phyloP scores from a whole-genome alignment of 2,329 filamentous ascomycete species.

The Colletotrichum magnum region DNA sequence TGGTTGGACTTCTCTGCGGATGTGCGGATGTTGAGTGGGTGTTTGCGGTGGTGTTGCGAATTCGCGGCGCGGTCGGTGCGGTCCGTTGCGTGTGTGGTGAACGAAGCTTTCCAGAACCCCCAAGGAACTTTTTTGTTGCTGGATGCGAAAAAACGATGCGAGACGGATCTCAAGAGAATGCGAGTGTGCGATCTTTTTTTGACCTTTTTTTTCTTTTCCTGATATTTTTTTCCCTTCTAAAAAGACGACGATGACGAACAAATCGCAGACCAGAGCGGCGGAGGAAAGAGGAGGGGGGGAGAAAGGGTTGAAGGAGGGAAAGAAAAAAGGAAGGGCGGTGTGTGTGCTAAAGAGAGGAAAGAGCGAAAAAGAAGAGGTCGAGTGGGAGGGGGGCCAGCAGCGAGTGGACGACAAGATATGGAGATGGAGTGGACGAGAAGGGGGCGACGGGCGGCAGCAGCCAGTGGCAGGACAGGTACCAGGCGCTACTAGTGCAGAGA shows the following conservation, averaged over 20 bases:
- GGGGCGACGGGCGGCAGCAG: conserved; percentile 49
- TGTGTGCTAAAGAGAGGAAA: conserved; percentile 49
- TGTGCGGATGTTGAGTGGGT: conserved; percentile 3
- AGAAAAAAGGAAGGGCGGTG: conserved; percentile 49
- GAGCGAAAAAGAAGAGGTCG: conserved; percentile 49
- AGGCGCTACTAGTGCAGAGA: no score
- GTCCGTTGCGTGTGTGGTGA: conserved; percentile 24
- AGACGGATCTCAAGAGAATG: conserved; percentile 41
- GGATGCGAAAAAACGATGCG: conserved; percentile 39
- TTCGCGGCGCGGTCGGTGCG: conserved; percentile 14
- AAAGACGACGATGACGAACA: conserved; percentile 48
- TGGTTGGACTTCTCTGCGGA: no score
- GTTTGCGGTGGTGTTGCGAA: conserved; percentile 33
- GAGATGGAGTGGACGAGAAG: conserved; percentile 50
- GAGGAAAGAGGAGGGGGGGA: conserved; percentile 44
- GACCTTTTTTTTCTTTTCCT: conserved; percentile 28
- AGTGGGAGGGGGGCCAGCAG: conserved; percentile 47
- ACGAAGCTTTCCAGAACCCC: conserved; percentile 39
- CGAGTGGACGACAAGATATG: conserved; percentile 43
- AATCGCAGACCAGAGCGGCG: conserved; percentile 43
- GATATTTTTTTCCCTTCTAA: conserved; percentile 38
- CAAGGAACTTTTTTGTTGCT: conserved; percentile 14
- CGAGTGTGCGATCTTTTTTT: conserved; percentile 19
- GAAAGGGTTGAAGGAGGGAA: conserved; percentile 47
- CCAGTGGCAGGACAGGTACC: conserved; percentile 2